These are phyloP conservation scores for Geranium rotundifolium DNA, from an alignment of 345 rosid species.

Conservation along the genomic window DNA sequence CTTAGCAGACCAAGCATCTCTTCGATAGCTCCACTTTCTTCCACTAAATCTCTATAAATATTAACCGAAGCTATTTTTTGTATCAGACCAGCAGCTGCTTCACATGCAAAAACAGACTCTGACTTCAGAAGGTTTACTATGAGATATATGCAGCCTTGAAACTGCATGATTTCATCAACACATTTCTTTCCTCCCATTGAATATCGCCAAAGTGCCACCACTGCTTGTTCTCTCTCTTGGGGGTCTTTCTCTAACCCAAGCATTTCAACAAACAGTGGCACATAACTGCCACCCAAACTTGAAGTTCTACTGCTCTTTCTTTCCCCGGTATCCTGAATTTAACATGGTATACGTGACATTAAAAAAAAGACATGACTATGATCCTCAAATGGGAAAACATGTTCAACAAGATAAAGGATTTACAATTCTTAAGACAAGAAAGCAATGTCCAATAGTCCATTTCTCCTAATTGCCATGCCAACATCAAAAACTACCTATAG, in stretches of 20 bases:
- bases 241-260: constrained; percentile 81
- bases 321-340: constrained; percentile 35
- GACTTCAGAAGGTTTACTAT: constrained; percentile 62
- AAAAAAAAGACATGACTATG: background rate
- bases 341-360: constrained; percentile 10
- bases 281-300: constrained; percentile 43
- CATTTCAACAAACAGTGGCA: constrained; percentile 72
- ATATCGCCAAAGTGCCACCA: constrained; percentile 66
- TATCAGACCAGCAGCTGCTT: constrained; percentile 84
- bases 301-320: constrained; percentile 24
- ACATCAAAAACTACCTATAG: background rate
- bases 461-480: background rate
- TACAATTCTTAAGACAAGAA: background rate
- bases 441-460: background rate
- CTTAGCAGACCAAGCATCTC: constrained; percentile 54
- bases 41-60: constrained; percentile 60
- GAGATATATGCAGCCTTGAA: constrained; percentile 67
- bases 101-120: constrained; percentile 42
- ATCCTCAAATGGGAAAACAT: background rate
- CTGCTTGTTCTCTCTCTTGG: constrained; percentile 73
- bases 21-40: constrained; percentile 76
- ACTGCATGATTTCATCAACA: constrained; percentile 66
- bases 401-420: background rate
- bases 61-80: constrained; percentile 58
- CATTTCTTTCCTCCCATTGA: constrained; percentile 74